Conservation (phyloP, 176 grass and related monocot genomes). For the Oryza nivara region DNA sequence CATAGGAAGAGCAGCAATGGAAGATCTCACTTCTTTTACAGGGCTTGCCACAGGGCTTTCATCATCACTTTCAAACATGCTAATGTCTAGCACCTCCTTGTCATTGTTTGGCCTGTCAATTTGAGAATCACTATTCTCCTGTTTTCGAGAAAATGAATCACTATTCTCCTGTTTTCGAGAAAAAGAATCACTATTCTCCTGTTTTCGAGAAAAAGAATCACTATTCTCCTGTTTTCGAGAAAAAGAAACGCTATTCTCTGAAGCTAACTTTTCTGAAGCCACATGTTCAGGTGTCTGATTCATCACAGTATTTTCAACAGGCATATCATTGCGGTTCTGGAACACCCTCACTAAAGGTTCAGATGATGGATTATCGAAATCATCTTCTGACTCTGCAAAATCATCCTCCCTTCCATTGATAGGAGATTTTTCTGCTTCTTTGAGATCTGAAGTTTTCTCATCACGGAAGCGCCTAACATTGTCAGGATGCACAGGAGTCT, state of each 20-base stretch:
- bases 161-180: conserved; percentile 7
- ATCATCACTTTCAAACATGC: conserved; percentile 61
- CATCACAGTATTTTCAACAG: conserved; percentile 47
- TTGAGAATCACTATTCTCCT: conserved; percentile 28
- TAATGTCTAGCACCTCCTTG: conserved; percentile 46
- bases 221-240: conserved; percentile 7
- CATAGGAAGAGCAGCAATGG: conserved; percentile 38
- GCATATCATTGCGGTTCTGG: conserved; percentile 66
- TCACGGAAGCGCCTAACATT: conserved; percentile 48
- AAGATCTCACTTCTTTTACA: conserved; percentile 51
- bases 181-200: conserved; percentile 34
- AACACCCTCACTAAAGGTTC: conserved; percentile 80
- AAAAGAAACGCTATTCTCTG: conserved; percentile 33
- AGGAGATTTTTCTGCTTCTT: conserved; percentile 62
- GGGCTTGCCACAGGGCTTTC: conserved; percentile 57
- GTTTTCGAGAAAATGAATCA: neutral
- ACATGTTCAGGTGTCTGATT: conserved; percentile 43
- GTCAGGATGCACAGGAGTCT: conserved; percentile 51
- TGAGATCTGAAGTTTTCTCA: conserved; percentile 62
- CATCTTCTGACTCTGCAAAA: conserved; percentile 78
- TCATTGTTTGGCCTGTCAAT: conserved; percentile 43
- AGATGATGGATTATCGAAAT: conserved; percentile 84
- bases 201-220: conserved; percentile 4
- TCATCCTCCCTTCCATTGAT: conserved; percentile 62
- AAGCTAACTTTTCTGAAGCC: conserved; percentile 42